phyloP scores from a whole-genome alignment of 2,329 filamentous ascomycete genomes.

The Monilinia fructigena region DNA sequence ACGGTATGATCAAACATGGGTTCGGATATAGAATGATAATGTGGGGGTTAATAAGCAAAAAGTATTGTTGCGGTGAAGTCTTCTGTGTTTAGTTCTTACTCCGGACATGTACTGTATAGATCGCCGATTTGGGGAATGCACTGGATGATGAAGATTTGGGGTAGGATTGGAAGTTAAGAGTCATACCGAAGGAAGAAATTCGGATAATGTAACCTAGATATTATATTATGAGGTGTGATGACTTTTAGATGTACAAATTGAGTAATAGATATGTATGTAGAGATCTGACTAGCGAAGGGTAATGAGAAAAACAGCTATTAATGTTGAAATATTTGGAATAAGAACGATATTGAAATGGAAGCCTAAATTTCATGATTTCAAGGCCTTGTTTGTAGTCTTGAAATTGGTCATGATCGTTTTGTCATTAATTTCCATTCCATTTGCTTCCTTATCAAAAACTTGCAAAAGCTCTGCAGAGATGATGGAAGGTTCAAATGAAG shows the following conservation, averaged over 20 bases:
- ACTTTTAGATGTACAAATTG: not conserved
- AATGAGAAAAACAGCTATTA: no score
- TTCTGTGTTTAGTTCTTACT: constrained; percentile 7
- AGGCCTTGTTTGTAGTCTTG: not conserved
- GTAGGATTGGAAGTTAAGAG: not conserved
- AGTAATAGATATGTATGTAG: not conserved
- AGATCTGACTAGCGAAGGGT: not conserved
- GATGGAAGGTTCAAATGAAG: not conserved
- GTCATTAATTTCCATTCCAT: not conserved
- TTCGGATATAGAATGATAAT: constrained; percentile 4
- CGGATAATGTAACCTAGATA: not conserved
- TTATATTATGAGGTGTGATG: not conserved
- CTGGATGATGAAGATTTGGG: not conserved
- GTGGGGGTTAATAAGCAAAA: constrained; percentile 5
- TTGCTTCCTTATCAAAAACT: not conserved
- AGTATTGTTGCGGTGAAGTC: constrained; percentile 7
- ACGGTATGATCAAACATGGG: not conserved
- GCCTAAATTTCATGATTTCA: not conserved
- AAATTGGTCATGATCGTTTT: not conserved
- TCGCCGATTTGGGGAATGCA: not conserved
- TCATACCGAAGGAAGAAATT: not conserved
- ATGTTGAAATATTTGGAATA: not conserved
- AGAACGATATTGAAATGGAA: not conserved
- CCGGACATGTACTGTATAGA: not conserved
- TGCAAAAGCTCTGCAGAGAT: no score